Evolutionary conservation across 1,139 yeast genomes (phyloP), one percentile per base, ranked within the genome.

Genomic region (Suhomyces kunorum): DNA sequence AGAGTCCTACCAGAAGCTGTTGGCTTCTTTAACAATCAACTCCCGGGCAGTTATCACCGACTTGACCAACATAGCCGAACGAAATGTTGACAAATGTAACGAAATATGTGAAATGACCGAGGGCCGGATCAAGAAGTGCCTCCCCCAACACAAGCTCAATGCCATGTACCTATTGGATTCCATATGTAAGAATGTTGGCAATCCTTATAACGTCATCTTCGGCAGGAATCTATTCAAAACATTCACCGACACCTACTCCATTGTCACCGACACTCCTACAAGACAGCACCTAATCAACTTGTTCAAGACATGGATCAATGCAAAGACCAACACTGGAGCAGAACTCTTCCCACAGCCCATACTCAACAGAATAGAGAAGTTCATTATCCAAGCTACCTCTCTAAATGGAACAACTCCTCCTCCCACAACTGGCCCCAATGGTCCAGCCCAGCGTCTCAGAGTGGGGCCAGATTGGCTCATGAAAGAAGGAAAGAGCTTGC

Each of bases 111-210:
- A 54, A 13, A 48, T 62, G 41, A 57, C 71, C 13, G 73, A 67
- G 40, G 57, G 57, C 18, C 55, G 76, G 32, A 64, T 72, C 38
- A 54, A 51, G 38, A 65, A 58, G 42, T 63, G 70, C 38, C 54
- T 68, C 14, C 76, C 76, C 13, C 66, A 66, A 39, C 61, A 68
- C 47, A 71, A 71, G 50, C 55, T 72, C 25, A 63, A 49, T 45
- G 56, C 67, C 13, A 58, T 72, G 37, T 72, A 72, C 48, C 53
- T 71, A 33, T 49, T 72, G 52, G 77, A 72, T 52, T 65, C 71
- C 28, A 68, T 72, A 16, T 60, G 69, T 49, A 71, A 71, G 49
- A 69, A 63, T 51, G 59, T 71, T 31, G 76, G 76, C 11, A 68
- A 65, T 43, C 77, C 78, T 5, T 72, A 70, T 51, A 69, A 68